A percentile compares a stretch with the other conserved stretches of the same genome.
phyloP scores from a whole-genome alignment of 2,329 filamentous ascomycete species.

The Aspergillus fructus region DNA sequence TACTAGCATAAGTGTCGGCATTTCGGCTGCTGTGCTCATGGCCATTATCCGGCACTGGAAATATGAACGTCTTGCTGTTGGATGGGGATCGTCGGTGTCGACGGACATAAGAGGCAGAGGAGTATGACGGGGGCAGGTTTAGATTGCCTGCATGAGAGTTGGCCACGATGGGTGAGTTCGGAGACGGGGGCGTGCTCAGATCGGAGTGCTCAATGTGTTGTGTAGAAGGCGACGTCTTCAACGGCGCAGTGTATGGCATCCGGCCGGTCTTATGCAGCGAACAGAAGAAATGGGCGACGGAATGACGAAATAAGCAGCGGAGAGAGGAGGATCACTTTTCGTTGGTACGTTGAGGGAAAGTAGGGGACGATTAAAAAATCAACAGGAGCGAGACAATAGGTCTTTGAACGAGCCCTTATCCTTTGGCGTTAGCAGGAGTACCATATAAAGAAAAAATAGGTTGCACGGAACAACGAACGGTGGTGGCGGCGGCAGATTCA shows the following conservation, averaged over 20 bases:
- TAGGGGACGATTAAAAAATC: constrained; percentile 1
- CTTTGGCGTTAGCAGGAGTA: constrained; percentile 9
- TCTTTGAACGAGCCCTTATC: constrained; percentile 15
- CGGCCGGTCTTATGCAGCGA: constrained; percentile 37
- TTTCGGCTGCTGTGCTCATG: constrained; percentile 22
- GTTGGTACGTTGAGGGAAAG: background rate
- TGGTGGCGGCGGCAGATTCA: background rate
- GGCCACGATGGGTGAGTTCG: constrained; percentile 17
- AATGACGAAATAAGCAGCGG: background rate
- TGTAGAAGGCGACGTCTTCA: constrained; percentile 57
- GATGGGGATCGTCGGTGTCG: constrained; percentile 62
- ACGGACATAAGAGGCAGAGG: constrained; percentile 61
- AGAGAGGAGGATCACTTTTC: background rate
- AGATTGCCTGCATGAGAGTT: constrained; percentile 36
- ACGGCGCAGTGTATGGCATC: constrained; percentile 53
- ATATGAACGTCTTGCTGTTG: constrained; percentile 34
- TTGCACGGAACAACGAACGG: constrained; percentile 3
- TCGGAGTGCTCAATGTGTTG: constrained; percentile 52
- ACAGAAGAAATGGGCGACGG: constrained; percentile 26
- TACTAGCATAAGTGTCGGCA: constrained; percentile 54
- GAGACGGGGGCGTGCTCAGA: constrained; percentile 33
- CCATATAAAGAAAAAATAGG: background rate
- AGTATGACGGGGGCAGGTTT: constrained; percentile 55
- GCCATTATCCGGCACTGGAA: constrained; percentile 30
- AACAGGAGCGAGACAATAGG: background rate